These are phyloP conservation scores for Bertia moriformis DNA, from an alignment of 2,329 filamentous ascomycete genomes.

Conservation along the genomic window DNA sequence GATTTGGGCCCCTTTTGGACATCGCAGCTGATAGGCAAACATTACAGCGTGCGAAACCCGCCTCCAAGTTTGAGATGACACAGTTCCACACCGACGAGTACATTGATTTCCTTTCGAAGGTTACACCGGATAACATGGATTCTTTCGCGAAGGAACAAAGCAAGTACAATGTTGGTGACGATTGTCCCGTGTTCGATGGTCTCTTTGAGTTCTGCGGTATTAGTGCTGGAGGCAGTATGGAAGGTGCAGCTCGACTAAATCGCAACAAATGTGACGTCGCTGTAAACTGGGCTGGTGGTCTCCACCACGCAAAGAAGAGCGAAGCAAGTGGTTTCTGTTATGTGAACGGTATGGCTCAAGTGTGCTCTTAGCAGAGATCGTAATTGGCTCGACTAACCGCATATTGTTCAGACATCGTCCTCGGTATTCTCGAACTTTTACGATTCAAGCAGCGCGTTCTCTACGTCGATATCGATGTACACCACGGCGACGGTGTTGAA, in stretches of 20 bases:
- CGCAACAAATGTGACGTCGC: conserved; percentile 90
- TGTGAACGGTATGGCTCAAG: conserved; percentile 44
- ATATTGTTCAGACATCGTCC: conserved; percentile 56
- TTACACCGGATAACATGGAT: conserved; percentile 98
- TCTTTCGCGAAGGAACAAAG: conserved; percentile 77
- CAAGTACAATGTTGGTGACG: conserved; percentile 89
- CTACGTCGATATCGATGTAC: conserved; percentile 92
- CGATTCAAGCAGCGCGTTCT: conserved; percentile 87
- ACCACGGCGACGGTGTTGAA: conserved; percentile 85
- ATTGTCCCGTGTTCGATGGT: conserved; percentile 94
- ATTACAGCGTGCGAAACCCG: conserved; percentile 64
- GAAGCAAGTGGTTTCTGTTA: conserved; percentile 97
- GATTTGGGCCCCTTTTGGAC: too few species aligned
- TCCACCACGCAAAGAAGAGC: conserved; percentile 94
- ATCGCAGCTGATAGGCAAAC: conserved; percentile 29
- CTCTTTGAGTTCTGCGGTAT: conserved; percentile 95
- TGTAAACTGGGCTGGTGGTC: conserved; percentile 92
- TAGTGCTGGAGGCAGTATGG: conserved; percentile 85
- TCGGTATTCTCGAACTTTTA: conserved; percentile 83
- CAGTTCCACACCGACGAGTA: conserved; percentile 94
- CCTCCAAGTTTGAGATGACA: conserved; percentile 76
- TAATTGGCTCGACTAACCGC: background rate
- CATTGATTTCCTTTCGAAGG: conserved; percentile 84
- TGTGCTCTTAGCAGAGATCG: background rate
- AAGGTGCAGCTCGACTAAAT: conserved; percentile 79